Percentiles rank a stretch among this genome's conserved stretches.
phyloP scores from a whole-genome alignment of 345 rosid genomes.

The Sapria himalayana region DNA sequence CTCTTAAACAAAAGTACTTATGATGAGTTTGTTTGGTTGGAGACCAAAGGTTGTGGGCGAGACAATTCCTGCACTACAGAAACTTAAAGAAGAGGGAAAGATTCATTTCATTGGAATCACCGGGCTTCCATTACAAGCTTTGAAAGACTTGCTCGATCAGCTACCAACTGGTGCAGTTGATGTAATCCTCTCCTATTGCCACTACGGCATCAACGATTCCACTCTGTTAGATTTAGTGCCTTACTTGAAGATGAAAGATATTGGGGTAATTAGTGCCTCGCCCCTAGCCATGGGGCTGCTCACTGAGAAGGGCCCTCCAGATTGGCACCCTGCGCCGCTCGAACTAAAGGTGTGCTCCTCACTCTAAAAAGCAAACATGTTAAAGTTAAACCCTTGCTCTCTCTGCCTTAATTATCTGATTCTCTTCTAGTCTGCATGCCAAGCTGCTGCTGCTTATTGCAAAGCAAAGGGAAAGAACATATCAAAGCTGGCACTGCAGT shows the following conservation, averaged over 20 bases:
- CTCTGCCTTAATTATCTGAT: constrained; percentile 2
- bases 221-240: constrained; percentile 55
- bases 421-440: constrained; percentile 38
- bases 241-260: constrained; percentile 63
- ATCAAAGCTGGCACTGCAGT: constrained; percentile 66
- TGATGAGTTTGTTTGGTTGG: constrained; percentile 4
- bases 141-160: constrained; percentile 61
- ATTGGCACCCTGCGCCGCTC: constrained; percentile 87
- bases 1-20: neutral
- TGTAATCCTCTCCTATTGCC: constrained; percentile 76
- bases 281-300: constrained; percentile 89
- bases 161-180: constrained; percentile 57
- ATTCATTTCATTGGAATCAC: constrained; percentile 76
- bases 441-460: constrained; percentile 48
- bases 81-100: constrained; percentile 65
- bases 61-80: constrained; percentile 84
- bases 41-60: constrained; percentile 47
- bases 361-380: neutral
- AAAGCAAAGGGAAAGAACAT: constrained; percentile 62
- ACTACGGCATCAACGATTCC: constrained; percentile 55
- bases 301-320: constrained; percentile 77
- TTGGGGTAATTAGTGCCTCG: constrained; percentile 70
- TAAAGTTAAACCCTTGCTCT: neutral
- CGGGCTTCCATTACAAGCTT: constrained; percentile 56
- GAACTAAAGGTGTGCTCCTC: constrained; percentile 43